Base-by-base conservation (phyloP, 495 filamentous ascomycete species). In the Platismatia glauca region DNA sequence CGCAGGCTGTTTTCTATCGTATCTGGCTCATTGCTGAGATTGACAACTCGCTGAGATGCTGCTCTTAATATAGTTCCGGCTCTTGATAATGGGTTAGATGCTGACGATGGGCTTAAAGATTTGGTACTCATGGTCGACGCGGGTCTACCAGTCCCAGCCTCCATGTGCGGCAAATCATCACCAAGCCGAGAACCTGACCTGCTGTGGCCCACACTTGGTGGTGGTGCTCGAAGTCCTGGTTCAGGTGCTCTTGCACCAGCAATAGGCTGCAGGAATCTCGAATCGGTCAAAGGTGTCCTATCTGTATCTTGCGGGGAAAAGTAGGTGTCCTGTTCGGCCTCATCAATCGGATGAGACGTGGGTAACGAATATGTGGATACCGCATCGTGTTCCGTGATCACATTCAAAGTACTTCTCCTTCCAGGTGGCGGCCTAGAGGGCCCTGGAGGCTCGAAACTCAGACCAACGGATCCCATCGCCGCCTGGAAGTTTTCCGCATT, bases 1-100 rank as follows among this genome's bases (percentile, higher is more conserved):
- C 83, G 77, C 34, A 87, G 80, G n/a, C 81, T 82, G 64, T 90
- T 86, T 65, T 93, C 89, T 24, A 94, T 80, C 41, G 89, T 76
- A 65, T 88, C 84, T 11, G 86, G 82, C 67, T 97, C 91, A 69
- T 94, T 95, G 76, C 93, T 95, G 62, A 99, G 79, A 71, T 96
- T 97, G 69, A 97, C 94, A 61, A 99, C 91, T 73, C 94, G 91
- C 75, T 96, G 91, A 24, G 95, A 97, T 85, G 97, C 95, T 67
- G 91, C 91, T 67, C 91, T 88, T 74, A 99, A 86, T 69, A 97
- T 94, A 6, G 92, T 95, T 38, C 91, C 89, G 60, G 94, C 89
- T 67, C 90, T 79, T 27, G 82, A 81, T 59, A 95, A 72, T 41
- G 90, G 85, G 48, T 86, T 82, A 57, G 79, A 79, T 15, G 84